These are phyloP conservation scores for Nephelium lappaceum DNA, from an alignment of 345 rosid genomes.

Conservation along the genomic window DNA sequence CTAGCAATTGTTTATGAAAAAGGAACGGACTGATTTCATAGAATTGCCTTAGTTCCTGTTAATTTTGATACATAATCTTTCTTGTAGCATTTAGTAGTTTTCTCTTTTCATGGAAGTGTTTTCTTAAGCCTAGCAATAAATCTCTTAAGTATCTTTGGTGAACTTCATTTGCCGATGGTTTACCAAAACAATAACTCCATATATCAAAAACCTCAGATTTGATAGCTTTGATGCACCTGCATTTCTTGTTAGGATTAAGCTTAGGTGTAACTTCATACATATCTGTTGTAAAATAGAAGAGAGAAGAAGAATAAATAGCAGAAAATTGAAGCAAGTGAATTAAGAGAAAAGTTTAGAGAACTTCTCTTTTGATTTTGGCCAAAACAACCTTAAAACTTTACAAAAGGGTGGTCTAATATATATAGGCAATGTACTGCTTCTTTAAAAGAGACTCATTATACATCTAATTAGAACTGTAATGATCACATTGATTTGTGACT, in stretches of 20 bases:
- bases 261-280: background rate
- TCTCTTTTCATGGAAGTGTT: background rate
- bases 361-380: no score
- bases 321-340: no score
- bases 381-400: no score
- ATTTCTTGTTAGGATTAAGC: background rate
- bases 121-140: background rate
- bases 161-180: background rate
- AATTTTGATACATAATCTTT: background rate
- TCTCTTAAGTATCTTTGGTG: background rate
- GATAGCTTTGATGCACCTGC: background rate
- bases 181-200: background rate
- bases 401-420: no score
- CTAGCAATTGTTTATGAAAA: background rate
- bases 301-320: no score
- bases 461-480: no score
- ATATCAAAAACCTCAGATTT: background rate
- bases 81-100: constrained; percentile 8
- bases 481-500: no score
- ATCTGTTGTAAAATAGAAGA: no score
- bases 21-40: background rate
- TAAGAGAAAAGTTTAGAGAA: no score
- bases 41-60: background rate
- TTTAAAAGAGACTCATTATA: no score
- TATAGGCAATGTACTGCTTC: no score